Base-by-base conservation (phyloP, 2,329 filamentous ascomycete species). In the Cladosporium halotolerans region DNA sequence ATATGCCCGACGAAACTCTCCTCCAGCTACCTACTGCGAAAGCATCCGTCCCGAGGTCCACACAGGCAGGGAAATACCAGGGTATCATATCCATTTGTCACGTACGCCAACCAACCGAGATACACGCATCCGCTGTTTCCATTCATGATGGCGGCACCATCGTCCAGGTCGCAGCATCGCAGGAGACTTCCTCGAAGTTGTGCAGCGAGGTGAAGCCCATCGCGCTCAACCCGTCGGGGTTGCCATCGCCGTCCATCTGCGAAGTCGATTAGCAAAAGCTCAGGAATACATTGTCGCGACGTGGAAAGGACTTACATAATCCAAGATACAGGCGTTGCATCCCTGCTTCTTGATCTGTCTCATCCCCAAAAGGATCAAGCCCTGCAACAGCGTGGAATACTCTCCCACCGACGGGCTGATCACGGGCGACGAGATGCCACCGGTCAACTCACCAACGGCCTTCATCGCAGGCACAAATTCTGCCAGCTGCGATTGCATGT, bases 191-290 rank as follows among this genome's bases (percentile, higher is more conserved):
- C 63, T 95, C 89, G 68, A 90, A 95, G 39, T 79, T 84, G 70
- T 92, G 86, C 57, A 90, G 72, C 42, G 88, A 80, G 58, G 83
- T 82, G 65, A 95, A 95, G 1, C 89, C 89, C 85, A 95, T 89
- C 0, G 82, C 82, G 52, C 84, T 77, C 55, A 95, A 73, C 34
- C 84, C 82, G 67, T 93, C 88, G 58, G 83, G 82, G 45, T 83
- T 81, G 50, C 86, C 85, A 64, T 90, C 87, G 13, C 80, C 80
- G 56, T 84, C 81, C 68, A 85, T 83, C 85, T 88, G 60, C 7
- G 45, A 50, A 34, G 4, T 14, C 47, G 54, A 66, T 33, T 28
- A 45, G 41, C 45, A 43, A 48, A 18, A 36, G 28, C 18, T 41
- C 47, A 23, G 23, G 23, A 7, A 39, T 14, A 39, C 10, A 14